Evolutionary conservation across 1,284 basidiomycete species (phyloP), one percentile per base, ranked within the genome.

Genomic region (Leccinum fuscescens): DNA sequence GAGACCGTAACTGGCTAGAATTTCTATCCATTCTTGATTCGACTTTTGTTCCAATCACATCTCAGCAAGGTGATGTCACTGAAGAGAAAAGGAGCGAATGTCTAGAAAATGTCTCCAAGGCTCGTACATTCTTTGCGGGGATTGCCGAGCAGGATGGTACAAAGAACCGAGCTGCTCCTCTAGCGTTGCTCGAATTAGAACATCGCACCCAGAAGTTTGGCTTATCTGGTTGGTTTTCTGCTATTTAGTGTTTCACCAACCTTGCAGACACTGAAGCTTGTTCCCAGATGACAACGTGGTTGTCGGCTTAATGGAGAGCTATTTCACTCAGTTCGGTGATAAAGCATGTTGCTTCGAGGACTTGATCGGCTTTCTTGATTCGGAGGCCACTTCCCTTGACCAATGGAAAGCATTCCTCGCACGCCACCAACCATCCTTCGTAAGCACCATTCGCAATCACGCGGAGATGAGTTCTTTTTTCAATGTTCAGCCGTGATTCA

Each of bases 291-390:
- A 79, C 46, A 66, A 65, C 24, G 75, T 75, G 22, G 67, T 86
- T 61, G 67, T 80, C 31, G 71, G 70, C 20, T 75, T 86, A 59
- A 75, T 90, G 71, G 78, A 84, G 66, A 75, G 80, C 52, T 96
- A 96, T 72, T 86, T 93, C 68, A 78, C 83, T 44, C 78, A 78
- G 60, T 86, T 94, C 68, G 88, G 89, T 11, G 84, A 86, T 71
- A 96, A 94, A 74, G 79, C 87, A 5, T 93, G 90, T 72, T 94
- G 92, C 70, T 92, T 86, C 64, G 93, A 95, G 73, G 94, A 96
- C 67, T 76, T 96, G 50, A 81, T 81, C 64, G 84, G 85, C 4
- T 94, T 89, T 69, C 72, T 85, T 44, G 67, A 69, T 7, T 74
- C 89, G 4, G 74, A 80, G 31, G 78, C 75, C 50, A 78, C 81